These are phyloP conservation scores for Myriosclerotinia scirpicola DNA, from an alignment of 2,329 filamentous ascomycete species.

Conservation along the genomic window DNA sequence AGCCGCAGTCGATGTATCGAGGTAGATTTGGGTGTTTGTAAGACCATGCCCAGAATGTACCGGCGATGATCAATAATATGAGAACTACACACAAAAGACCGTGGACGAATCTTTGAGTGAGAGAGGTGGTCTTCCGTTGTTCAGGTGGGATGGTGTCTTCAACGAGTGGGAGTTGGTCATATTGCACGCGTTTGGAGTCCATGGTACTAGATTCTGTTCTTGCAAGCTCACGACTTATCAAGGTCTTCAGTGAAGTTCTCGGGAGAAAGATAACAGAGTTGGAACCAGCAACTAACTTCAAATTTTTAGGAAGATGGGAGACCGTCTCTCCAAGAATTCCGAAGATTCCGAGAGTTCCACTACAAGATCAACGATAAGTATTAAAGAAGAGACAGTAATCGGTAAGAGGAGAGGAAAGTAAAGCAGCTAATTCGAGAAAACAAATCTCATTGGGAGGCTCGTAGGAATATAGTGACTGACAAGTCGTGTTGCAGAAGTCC, in stretches of 20 bases:
- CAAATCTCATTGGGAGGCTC: neutral
- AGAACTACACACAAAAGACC: neutral
- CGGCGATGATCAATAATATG: neutral
- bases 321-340: too few relatives aligned
- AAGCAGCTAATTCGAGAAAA: neutral
- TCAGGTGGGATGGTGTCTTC: neutral
- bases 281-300: neutral
- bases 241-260: neutral
- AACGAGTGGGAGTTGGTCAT: constrained; percentile 7
- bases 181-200: neutral
- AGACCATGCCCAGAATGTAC: neutral
- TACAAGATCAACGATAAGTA: too few relatives aligned
- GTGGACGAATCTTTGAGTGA: neutral
- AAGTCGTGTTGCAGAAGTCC: too few relatives aligned
- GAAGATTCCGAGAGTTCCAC: neutral
- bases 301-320: too few relatives aligned
- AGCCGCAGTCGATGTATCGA: neutral
- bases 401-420: neutral
- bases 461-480: neutral
- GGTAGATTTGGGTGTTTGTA: neutral
- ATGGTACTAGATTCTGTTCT: neutral
- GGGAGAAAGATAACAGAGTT: neutral
- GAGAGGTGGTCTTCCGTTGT: neutral
- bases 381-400: neutral
- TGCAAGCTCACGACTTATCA: too few relatives aligned